Evolutionary conservation across 805 yeast genomes (phyloP).

Genomic region (Kodamaea hsintzibuensis): DNA sequence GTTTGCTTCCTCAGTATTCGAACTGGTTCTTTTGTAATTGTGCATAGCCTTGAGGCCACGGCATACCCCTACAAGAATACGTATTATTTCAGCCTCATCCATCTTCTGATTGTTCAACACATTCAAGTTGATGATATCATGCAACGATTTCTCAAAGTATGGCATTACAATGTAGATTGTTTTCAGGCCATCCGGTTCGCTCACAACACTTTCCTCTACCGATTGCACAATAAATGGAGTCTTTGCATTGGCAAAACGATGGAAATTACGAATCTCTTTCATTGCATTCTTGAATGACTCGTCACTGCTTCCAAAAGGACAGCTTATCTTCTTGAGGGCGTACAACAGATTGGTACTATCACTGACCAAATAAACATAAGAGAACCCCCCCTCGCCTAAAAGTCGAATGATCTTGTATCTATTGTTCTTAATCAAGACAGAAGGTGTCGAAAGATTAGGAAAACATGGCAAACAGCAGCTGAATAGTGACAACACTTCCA

Average conservation of each 20-base stretch:
- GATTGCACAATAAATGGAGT: slow-evolving; percentile 67
- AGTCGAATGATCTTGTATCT: slow-evolving; percentile 63
- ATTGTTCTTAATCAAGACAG: slow-evolving; percentile 59
- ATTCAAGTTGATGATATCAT: slow-evolving; percentile 71
- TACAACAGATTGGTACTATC: slow-evolving; percentile 46
- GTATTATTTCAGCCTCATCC: slow-evolving; percentile 63
- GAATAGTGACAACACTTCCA: slow-evolving; percentile 25
- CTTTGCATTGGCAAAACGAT: slow-evolving; percentile 55
- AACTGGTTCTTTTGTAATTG: slow-evolving; percentile 42
- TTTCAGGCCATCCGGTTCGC: slow-evolving; percentile 77
- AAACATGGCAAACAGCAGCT: slow-evolving; percentile 47
- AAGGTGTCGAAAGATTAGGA: slow-evolving; percentile 49
- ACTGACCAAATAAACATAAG: slow-evolving; percentile 80
- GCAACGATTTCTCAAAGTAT: slow-evolving; percentile 68
- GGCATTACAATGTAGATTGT: slow-evolving; percentile 81
- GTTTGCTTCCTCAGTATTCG: slow-evolving; percentile 8
- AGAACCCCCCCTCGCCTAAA: slow-evolving; percentile 90
- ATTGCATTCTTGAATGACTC: slow-evolving; percentile 61
- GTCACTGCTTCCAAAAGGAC: slow-evolving; percentile 82
- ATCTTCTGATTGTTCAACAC: slow-evolving; percentile 54
- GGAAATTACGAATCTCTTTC: slow-evolving; percentile 75
- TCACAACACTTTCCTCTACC: slow-evolving; percentile 69
- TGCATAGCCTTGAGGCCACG: slow-evolving; percentile 80
- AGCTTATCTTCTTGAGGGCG: slow-evolving; percentile 83
- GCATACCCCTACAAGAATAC: slow-evolving; percentile 66